Conservation (phyloP, 1,284 basidiomycete species). For the Cryptococcus floricola region DNA sequence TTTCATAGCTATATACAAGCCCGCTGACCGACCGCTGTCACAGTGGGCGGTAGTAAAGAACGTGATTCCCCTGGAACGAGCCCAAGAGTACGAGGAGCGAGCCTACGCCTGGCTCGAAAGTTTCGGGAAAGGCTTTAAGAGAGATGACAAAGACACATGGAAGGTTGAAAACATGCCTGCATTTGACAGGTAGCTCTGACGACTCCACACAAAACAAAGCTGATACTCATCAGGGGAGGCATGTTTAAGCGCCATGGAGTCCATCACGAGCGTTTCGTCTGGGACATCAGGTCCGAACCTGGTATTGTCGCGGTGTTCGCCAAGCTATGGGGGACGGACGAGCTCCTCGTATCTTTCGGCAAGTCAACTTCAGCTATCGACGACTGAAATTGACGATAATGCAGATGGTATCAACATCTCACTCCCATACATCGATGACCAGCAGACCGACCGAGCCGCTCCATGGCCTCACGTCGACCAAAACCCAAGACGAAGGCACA, state of each 20-base stretch:
- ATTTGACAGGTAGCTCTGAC: constrained; percentile 29
- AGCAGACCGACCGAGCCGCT: constrained; percentile 16
- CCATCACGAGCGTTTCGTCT: constrained; percentile 44
- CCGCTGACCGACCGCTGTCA: not conserved
- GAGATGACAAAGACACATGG: constrained; percentile 29
- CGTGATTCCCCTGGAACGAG: constrained; percentile 31
- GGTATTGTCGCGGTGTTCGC: constrained; percentile 26
- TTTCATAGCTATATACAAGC: not conserved
- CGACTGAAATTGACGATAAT: not conserved
- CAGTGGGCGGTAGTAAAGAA: constrained; percentile 41
- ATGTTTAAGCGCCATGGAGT: constrained; percentile 39
- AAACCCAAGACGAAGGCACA: constrained; percentile 34
- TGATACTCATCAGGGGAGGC: constrained; percentile 25
- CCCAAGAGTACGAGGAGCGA: constrained; percentile 20
- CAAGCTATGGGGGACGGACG: constrained; percentile 20
- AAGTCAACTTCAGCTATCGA: constrained; percentile 2
- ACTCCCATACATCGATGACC: constrained; percentile 32
- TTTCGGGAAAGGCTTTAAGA: constrained; percentile 33
- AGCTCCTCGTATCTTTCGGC: constrained; percentile 20
- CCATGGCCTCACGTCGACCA: constrained; percentile 50
- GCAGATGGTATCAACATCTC: constrained; percentile 45
- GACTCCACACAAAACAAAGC: constrained; percentile 20
- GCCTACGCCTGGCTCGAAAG: constrained; percentile 36
- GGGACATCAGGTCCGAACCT: constrained; percentile 36
- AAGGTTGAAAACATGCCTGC: constrained; percentile 27